phyloP scores from a whole-genome alignment of 352 stramenopile species.

The Plasmopara viticola region DNA sequence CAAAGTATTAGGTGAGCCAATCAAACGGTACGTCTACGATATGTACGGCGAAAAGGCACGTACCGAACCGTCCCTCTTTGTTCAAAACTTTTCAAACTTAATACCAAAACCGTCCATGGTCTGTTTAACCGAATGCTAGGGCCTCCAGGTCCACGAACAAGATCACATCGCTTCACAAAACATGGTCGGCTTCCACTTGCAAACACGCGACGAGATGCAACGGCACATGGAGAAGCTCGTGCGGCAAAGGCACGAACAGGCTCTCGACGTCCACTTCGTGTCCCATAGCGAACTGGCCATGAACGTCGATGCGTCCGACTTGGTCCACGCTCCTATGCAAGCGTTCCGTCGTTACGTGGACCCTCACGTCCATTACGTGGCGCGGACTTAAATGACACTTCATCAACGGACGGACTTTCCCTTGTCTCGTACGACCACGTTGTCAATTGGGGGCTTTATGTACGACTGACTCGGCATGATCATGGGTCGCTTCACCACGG shows the following conservation, averaged over 20 bases:
- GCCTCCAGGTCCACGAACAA: slow-evolving; percentile 62
- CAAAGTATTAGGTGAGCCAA: slow-evolving; percentile 69
- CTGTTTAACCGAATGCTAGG: slow-evolving; percentile 9
- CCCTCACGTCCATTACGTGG: slow-evolving; percentile 39
- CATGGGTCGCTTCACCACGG: no score
- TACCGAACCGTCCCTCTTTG: neutral
- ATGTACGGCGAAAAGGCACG: slow-evolving; percentile 61
- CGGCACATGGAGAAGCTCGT: slow-evolving; percentile 49
- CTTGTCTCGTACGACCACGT: slow-evolving; percentile 42
- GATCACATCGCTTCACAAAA: slow-evolving; percentile 29
- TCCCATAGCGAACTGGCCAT: slow-evolving; percentile 80
- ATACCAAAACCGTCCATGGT: neutral
- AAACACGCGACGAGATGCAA: slow-evolving; percentile 44
- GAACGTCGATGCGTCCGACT: slow-evolving; percentile 69
- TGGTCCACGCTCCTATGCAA: slow-evolving; percentile 56
- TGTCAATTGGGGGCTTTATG: no score
- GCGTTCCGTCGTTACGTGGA: slow-evolving; percentile 42
- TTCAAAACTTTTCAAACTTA: neutral
- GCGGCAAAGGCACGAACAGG: slow-evolving; percentile 58
- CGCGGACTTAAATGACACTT: slow-evolving; percentile 75
- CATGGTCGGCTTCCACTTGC: slow-evolving; percentile 43
- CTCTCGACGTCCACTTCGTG: slow-evolving; percentile 67
- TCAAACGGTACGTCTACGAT: slow-evolving; percentile 68
- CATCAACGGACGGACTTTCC: slow-evolving; percentile 69
- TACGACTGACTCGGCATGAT: no score